phyloP scores from a whole-genome alignment of 371 early-diverging fungal genomes.

The Rhizopus stolonifer region DNA sequence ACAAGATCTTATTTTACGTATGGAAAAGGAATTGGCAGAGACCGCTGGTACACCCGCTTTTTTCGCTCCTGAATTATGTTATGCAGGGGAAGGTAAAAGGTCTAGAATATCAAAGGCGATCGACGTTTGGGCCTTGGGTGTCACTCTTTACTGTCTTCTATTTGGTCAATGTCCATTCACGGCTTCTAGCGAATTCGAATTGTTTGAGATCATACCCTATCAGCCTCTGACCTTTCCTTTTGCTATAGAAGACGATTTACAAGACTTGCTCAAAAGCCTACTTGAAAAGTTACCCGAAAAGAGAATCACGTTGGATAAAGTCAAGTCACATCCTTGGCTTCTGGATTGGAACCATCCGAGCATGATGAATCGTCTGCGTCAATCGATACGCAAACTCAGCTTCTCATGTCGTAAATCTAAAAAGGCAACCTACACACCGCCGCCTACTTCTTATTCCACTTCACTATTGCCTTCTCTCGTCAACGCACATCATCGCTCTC shows the following conservation, averaged over 20 bases:
- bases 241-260: conserved; percentile 29
- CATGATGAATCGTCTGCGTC: conserved; percentile 31
- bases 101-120: conserved; percentile 82
- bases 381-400: conserved; percentile 23
- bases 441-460: conserved; percentile 19
- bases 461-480: conserved; percentile 22
- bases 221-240: conserved; percentile 50
- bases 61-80: conserved; percentile 96
- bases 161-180: conserved; percentile 97
- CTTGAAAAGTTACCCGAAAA: conserved; percentile 85
- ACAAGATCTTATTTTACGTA: conserved; percentile 30
- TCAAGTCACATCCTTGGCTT: conserved; percentile 92
- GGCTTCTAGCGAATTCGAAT: conserved; percentile 95
- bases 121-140: conserved; percentile 99
- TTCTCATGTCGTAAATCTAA: conserved; percentile 18
- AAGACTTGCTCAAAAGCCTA: conserved; percentile 70
- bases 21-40: conserved; percentile 83
- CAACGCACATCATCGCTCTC: too few relatives aligned
- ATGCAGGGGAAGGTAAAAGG: conserved; percentile 42
- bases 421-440: conserved; percentile 5
- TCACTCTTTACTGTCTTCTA: conserved; percentile 97
- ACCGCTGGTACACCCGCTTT: conserved; percentile 98
- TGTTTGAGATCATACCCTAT: conserved; percentile 87
- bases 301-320: conserved; percentile 82
- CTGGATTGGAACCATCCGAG: conserved; percentile 66